Evolutionary conservation across 2,329 filamentous ascomycete species (phyloP).

Genomic region (Colletotrichum tabaci): DNA sequence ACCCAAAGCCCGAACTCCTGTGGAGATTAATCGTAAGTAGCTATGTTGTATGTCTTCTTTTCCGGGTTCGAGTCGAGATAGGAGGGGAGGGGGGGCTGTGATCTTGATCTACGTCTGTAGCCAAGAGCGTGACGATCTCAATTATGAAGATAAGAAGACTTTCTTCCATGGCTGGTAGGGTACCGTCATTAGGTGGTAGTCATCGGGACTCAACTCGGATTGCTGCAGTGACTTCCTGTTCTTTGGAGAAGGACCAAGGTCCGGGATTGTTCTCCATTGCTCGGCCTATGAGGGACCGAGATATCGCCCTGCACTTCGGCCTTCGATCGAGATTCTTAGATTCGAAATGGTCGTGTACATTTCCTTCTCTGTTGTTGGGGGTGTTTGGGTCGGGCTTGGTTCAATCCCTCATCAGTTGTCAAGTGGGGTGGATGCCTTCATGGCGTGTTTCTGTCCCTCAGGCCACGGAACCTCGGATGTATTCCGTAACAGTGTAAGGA

Average conservation of each 20-base stretch:
- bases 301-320: neutral
- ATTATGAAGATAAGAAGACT: slow-evolving; percentile 11
- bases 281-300: neutral
- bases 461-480: slow-evolving; percentile 23
- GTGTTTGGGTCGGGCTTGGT: neutral
- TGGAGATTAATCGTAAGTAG: neutral
- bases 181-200: slow-evolving; percentile 5
- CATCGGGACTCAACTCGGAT: neutral
- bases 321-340: slow-evolving; percentile 1
- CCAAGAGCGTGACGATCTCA: slow-evolving; percentile 18
- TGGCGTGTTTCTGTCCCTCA: slow-evolving; percentile 19
- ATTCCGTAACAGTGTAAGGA: neutral
- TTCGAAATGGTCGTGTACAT: slow-evolving; percentile 2
- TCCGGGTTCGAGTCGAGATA: neutral
- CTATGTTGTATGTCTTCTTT: neutral
- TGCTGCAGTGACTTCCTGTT: neutral
- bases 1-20: neutral
- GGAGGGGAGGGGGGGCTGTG: neutral
- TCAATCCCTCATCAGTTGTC: neutral
- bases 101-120: slow-evolving; percentile 10
- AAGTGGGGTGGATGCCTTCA: slow-evolving; percentile 5
- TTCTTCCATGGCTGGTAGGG: neutral
- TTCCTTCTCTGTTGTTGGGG: neutral
- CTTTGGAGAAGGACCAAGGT: neutral
- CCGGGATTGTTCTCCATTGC: neutral